A percentile compares a stretch with the other conserved stretches of the same genome.
Evolutionary conservation across 208 protist genomes (phyloP).

Genomic region (Trichomonas gallinae): DNA sequence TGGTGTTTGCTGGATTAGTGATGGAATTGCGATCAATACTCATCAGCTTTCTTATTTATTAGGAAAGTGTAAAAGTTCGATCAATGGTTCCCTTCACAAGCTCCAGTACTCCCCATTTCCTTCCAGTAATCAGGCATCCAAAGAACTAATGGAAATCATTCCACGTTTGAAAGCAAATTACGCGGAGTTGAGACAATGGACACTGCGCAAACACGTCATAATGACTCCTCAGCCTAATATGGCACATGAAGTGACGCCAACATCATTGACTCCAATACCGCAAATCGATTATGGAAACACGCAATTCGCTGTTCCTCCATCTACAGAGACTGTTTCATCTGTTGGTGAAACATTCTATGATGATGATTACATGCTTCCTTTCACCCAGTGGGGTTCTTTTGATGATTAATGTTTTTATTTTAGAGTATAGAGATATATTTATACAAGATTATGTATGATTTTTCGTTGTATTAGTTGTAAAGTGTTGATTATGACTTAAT

Average conservation of each 20-base stretch:
- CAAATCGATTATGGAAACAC: neutral
- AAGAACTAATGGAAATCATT: neutral
- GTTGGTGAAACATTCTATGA: neutral
- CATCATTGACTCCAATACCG: neutral
- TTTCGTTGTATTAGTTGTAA: neutral
- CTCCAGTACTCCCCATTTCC: neutral
- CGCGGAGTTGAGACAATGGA: neutral
- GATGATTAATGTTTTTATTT: neutral
- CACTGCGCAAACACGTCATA: neutral
- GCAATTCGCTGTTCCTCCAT: too few species aligned
- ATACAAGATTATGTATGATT: neutral
- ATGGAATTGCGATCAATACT: neutral
- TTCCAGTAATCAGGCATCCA: neutral
- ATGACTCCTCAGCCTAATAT: neutral
- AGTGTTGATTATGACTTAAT: too few species aligned
- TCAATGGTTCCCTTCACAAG: neutral
- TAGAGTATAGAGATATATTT: neutral
- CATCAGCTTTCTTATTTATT: neutral
- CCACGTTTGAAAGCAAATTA: neutral
- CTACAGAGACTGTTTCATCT: neutral
- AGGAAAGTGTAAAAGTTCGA: neutral
- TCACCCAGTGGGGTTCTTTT: neutral
- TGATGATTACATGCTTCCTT: neutral
- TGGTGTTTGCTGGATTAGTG: neutral
- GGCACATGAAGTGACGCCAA: neutral